Conservation (phyloP, 2,329 filamentous ascomycete genomes). For the Fusarium sambucinum region DNA sequence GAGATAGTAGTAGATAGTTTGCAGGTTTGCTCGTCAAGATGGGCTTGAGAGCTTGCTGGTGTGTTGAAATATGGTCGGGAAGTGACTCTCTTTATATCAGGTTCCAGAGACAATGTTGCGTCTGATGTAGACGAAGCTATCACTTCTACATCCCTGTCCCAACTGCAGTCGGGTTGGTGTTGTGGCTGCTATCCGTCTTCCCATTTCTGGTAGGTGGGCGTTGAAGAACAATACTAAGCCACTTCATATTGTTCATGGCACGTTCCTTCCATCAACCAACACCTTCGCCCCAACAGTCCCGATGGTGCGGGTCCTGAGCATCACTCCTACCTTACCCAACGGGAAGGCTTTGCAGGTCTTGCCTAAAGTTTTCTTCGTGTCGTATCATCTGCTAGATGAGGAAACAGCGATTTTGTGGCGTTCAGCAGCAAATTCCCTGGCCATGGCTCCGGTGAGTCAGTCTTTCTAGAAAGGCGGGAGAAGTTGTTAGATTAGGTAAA, state of each 20-base stretch:
- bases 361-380: conserved; percentile 5
- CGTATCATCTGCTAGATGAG: conserved; percentile 4
- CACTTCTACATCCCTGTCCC: background rate
- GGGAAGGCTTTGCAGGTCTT: background rate
- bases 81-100: conserved; percentile 32
- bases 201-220: conserved; percentile 23
- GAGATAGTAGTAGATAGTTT: background rate
- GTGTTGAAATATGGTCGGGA: background rate
- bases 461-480: conserved; percentile 35
- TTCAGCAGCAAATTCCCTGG: background rate
- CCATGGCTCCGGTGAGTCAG: background rate
- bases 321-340: background rate
- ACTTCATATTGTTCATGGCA: conserved; percentile 45
- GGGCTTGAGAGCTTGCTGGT: conserved; percentile 1
- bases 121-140: background rate
- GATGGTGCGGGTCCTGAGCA: background rate
- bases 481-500: conserved; percentile 2
- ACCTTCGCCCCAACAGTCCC: conserved; percentile 13
- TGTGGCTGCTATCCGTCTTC: conserved; percentile 21
- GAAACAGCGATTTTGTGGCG: conserved; percentile 13
- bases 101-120: background rate
- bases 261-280: conserved; percentile 26
- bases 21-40: conserved; percentile 7
- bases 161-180: conserved; percentile 2
- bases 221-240: conserved; percentile 45